A percentile compares a stretch with the other conserved stretches of the same genome.
Evolutionary conservation across 1,284 basidiomycete species (phyloP).

Genomic region (Sanghuangporus sanghuang): DNA sequence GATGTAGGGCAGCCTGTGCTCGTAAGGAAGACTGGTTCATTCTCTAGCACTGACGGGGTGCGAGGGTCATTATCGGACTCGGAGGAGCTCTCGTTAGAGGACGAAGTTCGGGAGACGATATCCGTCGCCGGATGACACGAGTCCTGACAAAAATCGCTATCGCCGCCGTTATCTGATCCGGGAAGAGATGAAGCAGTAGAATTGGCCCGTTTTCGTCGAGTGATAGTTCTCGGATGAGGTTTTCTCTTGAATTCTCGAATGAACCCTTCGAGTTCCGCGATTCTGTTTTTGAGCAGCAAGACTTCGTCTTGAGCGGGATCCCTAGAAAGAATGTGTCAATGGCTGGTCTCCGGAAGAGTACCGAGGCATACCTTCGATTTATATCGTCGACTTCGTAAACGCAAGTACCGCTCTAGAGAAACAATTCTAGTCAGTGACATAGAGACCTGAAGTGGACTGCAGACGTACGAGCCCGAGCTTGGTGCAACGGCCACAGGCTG

Average conservation of each 20-base stretch:
- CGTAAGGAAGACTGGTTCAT: conserved; percentile 4
- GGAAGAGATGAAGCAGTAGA: conserved; percentile 1
- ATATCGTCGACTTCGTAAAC: conserved; percentile 39
- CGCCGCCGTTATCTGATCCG: not conserved
- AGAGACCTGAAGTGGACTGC: not conserved
- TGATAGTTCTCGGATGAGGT: conserved; percentile 18
- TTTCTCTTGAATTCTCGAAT: conserved; percentile 31
- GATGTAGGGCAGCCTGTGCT: not conserved
- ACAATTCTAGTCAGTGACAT: not conserved
- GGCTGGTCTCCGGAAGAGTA: not conserved
- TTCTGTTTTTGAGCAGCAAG: conserved; percentile 32
- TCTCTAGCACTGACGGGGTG: conserved; percentile 1
- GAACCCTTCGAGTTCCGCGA: conserved; percentile 40
- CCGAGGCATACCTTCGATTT: conserved; percentile 23
- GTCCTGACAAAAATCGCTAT: conserved; percentile 1
- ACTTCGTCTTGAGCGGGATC: conserved; percentile 25
- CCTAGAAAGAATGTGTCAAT: not conserved
- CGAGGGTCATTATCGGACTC: conserved; percentile 1
- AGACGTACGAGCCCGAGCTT: conserved; percentile 29
- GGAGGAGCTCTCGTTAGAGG: not conserved
- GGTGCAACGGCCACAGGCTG: conserved; percentile 25
- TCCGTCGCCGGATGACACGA: not conserved
- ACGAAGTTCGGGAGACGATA: not conserved
- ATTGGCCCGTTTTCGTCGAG: not conserved
- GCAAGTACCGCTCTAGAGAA: conserved; percentile 33